Evolutionary conservation across 345 rosid species (phyloP), one percentile per base, ranked within the genome.

Genomic region (Euclidium syriacum): DNA sequence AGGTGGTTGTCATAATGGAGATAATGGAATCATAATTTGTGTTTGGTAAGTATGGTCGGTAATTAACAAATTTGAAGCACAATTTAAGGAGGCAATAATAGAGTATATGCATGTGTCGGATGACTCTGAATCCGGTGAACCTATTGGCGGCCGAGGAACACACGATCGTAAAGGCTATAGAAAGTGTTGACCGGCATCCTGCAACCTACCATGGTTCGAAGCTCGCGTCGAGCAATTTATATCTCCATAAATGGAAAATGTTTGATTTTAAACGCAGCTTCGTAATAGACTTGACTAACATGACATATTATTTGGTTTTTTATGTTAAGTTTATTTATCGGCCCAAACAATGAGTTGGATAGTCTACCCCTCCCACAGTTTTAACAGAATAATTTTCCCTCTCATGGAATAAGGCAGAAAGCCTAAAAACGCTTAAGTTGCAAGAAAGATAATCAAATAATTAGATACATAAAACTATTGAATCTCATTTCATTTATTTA

Each of bases 11-110:
- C 47, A 62, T 70, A 46, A 62, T 62, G 50, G 74, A 61, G 43
- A 60, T 42, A 67, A 58, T 50, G 44, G 52, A 32, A 59, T 30
- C 54, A 69, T 69, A 43, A 62, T 52, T 33, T 40, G 42, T 60
- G 49, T 61, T 69, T 61, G 62, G 68, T 69, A 52, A 9, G 27
- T 51, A 2, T 53, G 68, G 62, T 52, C 49, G 57, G 62, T 69
- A 69, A 69, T 69, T 52, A 68, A 32, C 22, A 30, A 40, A 27
- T 27, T 29, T 58, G 14, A 30, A 41, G 47, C 59, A 23, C 9
- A 39, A 67, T 11, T 61, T 17, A 51, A 60, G 61, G 60, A 61
- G 24, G 10, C 22, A 3, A 23, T 40, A 15, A 30, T 46, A 5
- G 17, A 48, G 50, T 43, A 42, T 53, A 41, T 30, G 11, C 11